phyloP scores from a whole-genome alignment of 2,329 filamentous ascomycete species.

The Cercospora citrullina region DNA sequence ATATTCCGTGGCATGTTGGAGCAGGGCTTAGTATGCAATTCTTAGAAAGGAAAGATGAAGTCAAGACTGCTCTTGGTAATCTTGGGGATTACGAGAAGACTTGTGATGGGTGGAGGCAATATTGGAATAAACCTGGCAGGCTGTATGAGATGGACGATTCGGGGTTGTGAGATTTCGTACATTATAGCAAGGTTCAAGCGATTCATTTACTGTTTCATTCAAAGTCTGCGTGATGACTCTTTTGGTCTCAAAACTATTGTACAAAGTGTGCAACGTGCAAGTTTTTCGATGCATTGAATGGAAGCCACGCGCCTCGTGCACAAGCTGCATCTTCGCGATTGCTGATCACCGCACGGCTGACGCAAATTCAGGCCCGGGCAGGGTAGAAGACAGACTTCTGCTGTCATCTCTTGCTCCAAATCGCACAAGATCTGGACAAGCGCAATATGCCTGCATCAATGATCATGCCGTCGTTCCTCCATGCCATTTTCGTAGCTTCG shows the following conservation, averaged over 20 bases:
- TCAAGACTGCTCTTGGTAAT: constrained; percentile 17
- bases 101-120: constrained; percentile 30
- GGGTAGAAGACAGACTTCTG: not conserved
- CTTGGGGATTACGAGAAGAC: constrained; percentile 27
- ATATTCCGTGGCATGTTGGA: constrained; percentile 35
- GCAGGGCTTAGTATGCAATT: constrained; percentile 34
- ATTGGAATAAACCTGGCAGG: constrained; percentile 21
- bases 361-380: not conserved
- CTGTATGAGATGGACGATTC: constrained; percentile 33
- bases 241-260: not conserved
- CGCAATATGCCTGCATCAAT: not conserved
- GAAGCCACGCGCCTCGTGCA: too few relatives aligned
- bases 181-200: not conserved
- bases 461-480: not conserved
- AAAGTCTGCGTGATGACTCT: not conserved
- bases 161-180: constrained; percentile 23
- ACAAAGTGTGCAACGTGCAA: not conserved
- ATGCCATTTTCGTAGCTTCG: not conserved
- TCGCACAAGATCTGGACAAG: not conserved
- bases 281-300: not conserved
- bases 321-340: not conserved
- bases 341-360: not conserved
- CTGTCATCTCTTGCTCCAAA: not conserved
- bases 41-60: constrained; percentile 28
- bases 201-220: not conserved